Conservation (phyloP, 768 basidiomycete genomes). For the Postia placenta region DNA sequence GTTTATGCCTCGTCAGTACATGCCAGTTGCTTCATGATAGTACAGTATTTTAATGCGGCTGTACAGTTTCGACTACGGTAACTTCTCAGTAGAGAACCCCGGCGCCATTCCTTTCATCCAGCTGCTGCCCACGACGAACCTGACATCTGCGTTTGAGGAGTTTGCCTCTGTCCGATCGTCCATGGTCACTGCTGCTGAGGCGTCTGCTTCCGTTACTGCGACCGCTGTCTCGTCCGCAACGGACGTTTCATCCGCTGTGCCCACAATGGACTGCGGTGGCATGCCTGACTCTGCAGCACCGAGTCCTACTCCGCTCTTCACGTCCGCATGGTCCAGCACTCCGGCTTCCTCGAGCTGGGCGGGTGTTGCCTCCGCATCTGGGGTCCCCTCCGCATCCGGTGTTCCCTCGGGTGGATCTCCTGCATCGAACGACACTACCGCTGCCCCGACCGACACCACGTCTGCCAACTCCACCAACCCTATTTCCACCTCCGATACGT, state of each 20-base stretch:
- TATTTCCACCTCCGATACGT: not conserved
- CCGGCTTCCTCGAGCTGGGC: not conserved
- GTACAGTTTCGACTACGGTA: slow-evolving; percentile 20
- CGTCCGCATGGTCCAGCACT: slow-evolving; percentile 2
- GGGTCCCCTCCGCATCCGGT: not conserved
- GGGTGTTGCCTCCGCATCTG: not conserved
- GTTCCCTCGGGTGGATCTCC: not conserved
- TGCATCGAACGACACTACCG: not conserved
- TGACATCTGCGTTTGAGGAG: slow-evolving; percentile 18
- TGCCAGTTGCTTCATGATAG: too few species aligned
- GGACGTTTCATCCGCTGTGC: not conserved
- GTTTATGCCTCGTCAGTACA: slow-evolving; percentile 27
- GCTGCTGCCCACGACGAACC: slow-evolving; percentile 21
- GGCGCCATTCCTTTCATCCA: slow-evolving; percentile 26
- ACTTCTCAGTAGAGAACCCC: slow-evolving; percentile 12
- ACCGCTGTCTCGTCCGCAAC: not conserved
- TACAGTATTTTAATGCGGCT: not conserved
- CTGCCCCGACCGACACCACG: not conserved
- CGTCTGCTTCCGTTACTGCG: not conserved
- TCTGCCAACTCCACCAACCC: not conserved
- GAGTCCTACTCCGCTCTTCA: not conserved
- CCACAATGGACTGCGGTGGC: not conserved
- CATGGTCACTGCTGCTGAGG: not conserved
- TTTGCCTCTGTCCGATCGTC: slow-evolving; percentile 13
- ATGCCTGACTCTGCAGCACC: not conserved